Conservation (phyloP, 1,284 basidiomycete genomes). For the Macrocystidia cucumis region DNA sequence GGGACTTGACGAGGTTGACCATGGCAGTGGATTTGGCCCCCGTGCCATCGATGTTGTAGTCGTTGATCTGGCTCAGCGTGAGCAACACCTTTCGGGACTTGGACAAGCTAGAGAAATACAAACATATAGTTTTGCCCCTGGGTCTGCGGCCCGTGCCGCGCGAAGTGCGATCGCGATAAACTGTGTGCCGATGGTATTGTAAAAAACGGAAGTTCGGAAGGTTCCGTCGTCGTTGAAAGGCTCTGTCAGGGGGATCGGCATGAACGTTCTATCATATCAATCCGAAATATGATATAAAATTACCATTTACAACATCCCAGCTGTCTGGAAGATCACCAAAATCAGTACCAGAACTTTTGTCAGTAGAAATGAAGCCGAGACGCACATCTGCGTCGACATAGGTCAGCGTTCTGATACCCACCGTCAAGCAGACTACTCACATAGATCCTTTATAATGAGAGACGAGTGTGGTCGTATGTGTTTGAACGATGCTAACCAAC, state of each 20-base stretch:
- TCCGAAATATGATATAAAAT: constrained; percentile 18
- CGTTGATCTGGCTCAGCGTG: constrained; percentile 36
- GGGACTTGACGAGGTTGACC: constrained; percentile 38
- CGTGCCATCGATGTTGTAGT: constrained; percentile 46
- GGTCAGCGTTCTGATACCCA: not conserved
- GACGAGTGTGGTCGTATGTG: constrained; percentile 29
- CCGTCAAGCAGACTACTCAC: constrained; percentile 16
- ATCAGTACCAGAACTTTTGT: not conserved
- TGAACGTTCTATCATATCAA: no score
- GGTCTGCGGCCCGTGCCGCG: constrained; percentile 34
- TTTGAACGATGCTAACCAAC: constrained; percentile 27
- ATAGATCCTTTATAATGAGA: constrained; percentile 33
- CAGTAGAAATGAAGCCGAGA: not conserved
- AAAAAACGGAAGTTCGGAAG: constrained; percentile 32
- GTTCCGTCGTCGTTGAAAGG: constrained; percentile 56
- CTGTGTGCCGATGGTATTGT: constrained; percentile 24
- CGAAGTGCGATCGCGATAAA: constrained; percentile 31
- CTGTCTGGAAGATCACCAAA: constrained; percentile 10
- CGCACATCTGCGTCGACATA: not conserved
- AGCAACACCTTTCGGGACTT: constrained; percentile 6
- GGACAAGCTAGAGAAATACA: not conserved
- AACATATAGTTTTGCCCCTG: constrained; percentile 33
- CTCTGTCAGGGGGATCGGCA: constrained; percentile 18
- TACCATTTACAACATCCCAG: constrained; percentile 34
- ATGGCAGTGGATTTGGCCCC: constrained; percentile 46